Base-by-base conservation (phyloP, 2,329 filamentous ascomycete genomes). In the Hymenoscyphus linearis region DNA sequence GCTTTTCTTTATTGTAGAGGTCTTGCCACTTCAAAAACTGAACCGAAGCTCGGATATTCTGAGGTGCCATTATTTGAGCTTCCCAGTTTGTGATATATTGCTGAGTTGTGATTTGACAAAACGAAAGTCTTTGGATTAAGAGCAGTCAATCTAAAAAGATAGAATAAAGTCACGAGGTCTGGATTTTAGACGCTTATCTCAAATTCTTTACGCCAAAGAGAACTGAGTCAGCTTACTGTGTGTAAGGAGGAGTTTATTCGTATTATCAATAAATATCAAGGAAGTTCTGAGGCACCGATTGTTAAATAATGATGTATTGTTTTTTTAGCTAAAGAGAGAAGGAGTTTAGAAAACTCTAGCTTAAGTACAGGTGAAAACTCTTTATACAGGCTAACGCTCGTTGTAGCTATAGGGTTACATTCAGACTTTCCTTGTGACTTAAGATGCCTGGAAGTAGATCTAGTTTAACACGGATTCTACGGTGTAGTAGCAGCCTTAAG, bases 1-100 rank as follows among this genome's bases (percentile, higher is more conserved):
- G 61, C 44, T 63, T 63, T 44, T 63, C 61, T 31, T n/a, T 36
- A 9, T 62, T 36, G 37, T 63, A 63, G 7, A 63, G 37, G 7
- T 50, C 52, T n/a, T 62, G 60, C 61, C 61, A 63, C 31, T 63
- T 53, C 10, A 53, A 34, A 53, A 53, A 53, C 31, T 53, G 25
- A 31, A 53, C 31, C 3, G 52, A 53, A n/a, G 52, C 52, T 53
- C n/a, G 40, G 22, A 47, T n/a, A 4, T 47, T 22, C 7, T 47
- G 40, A 25, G 18, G 2, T 3, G 40, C 40, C 40, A 47, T 47
- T n/a, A 9, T 22, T 22, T 12, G 4, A 22, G n/a, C 12, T 12
- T 22, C 22, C n/a, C 31, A 31, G 2, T 31, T 31, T 31, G 31
- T 31, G 31, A 16, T 10, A 22, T 9, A 4, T 25, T 9, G 18